Evolutionary conservation across 495 filamentous ascomycete genomes (phyloP), one percentile per base, ranked within the genome.

Genomic region (Xylaria grammica): DNA sequence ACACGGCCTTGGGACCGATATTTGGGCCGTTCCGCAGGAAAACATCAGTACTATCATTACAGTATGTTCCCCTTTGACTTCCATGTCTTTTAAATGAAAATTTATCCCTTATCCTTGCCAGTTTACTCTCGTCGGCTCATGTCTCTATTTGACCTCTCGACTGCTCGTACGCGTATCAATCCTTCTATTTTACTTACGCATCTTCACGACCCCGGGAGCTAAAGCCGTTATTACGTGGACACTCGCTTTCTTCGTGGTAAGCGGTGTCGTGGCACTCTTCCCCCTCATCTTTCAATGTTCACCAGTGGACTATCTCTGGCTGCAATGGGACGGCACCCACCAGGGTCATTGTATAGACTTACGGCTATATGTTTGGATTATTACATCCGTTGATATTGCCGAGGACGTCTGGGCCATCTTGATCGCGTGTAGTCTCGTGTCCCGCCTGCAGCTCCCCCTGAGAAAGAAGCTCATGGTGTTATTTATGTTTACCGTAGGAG

Each of bases 401-500:
- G 75, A 84, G 10, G 85, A 88, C 63, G 30, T 82, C 1, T 71
- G 81, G 65, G 74, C 75, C 7, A 70, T 89, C 8, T 79, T 84
- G 0, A 71, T 86, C 8, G 75, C 75, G 17, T 75, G 78, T 34
- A 58, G 85, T 2, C 57, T 72, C 1, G 65, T 54, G 30, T 34
- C 51, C 30, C 51, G 74, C 6, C 68, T 86, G 22, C 65, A 79
- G 19, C 67, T 86, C 36, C 75, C 73, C 32, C 68, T 70, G 51
- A 76, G 74, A 60, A 84, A 81, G 69, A 85, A 83, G 66, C 48
- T 78, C 3, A 73, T 73, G 26, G 74, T 86, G 30, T 72, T 75
- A 54, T 27, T 82, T n/a, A 85, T 86, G 78, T 85, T 86, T 65
- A 71, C 74, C 19, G 74, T 83, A 11, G 84, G 83, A 15, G 75